Base-by-base conservation (phyloP, 2,329 filamentous ascomycete genomes). In the Polychaeton citri region DNA sequence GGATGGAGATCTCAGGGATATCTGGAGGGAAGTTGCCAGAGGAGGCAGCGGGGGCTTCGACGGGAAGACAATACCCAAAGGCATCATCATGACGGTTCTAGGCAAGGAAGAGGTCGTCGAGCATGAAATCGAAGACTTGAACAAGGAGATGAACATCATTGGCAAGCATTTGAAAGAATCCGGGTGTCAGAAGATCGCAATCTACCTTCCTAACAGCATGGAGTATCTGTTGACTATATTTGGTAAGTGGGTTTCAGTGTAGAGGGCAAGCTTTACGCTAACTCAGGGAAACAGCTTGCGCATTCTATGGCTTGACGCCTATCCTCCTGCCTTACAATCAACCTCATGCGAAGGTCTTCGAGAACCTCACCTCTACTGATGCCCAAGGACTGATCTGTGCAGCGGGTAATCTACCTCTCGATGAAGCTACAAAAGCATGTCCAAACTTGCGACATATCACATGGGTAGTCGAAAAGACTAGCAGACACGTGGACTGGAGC, bases 401-500 rank as follows among this genome's bases (percentile, higher is more conserved):
- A 20, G 87, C 88, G 3, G 90, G 90, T 30, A 76, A 81, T n/a
- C 72, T 96, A 39, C 83, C 90, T 16, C 75, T 94, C 30, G 78
- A 85, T 43, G 64, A 71, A 24, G 71, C 93, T 9, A 71, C 76
- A 35, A 74, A 78, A 49, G 70, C 67, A 36, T 85, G 82, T 50
- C 70, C 78, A 4, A 69, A 72, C 24, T 69, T 98, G 32, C 78
- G 77, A 42, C 76, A 86, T 47, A 69, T 94, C 20, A 73, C 95
- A 48, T 96, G 87, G 84, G 87, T 95, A 9, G 85, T 92, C 4
- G 88, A 95, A 50, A 74, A 85, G 52, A 85, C 85, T 30, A 95
- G 79, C 63, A 75, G 76, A 48, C 88, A 96, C 55, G 81, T 98
- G 71, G 87, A 94, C 60, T 98, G 88, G 87, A 87, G 84, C 48